Conservation (phyloP, 345 rosid genomes). For the Pistacia vera region DNA sequence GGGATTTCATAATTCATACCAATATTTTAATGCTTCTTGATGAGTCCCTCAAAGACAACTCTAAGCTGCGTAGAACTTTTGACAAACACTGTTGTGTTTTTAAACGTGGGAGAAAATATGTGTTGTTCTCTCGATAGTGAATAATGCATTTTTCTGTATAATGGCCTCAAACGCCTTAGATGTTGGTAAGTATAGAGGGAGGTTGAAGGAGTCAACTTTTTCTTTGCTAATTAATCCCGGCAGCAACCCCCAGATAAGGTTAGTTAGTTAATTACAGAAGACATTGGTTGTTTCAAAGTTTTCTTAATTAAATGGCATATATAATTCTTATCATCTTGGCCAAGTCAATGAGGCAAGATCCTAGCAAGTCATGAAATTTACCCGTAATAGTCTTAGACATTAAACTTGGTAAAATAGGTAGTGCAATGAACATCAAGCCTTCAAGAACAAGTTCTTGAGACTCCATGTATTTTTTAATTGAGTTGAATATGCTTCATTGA, state of each 20-base stretch:
- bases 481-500: conserved; percentile 1
- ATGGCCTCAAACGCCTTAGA: neutral
- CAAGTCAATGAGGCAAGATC: conserved; percentile 6
- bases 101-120: neutral
- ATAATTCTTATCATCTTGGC: conserved; percentile 1
- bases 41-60: conserved; percentile 13
- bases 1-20: too few relatives aligned
- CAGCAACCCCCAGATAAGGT: neutral
- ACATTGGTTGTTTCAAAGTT: too few relatives aligned
- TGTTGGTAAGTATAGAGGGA: conserved; percentile 8
- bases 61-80: neutral
- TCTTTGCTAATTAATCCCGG: conserved; percentile 18
- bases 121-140: conserved; percentile 18
- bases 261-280: too few relatives aligned
- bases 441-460: conserved; percentile 4
- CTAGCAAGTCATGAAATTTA: neutral
- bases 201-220: conserved; percentile 20
- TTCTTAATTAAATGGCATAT: too few relatives aligned
- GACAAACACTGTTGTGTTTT: too few relatives aligned
- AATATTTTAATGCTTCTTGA: conserved; percentile 12
- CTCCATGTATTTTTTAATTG: conserved; percentile 11
- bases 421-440: conserved; percentile 4
- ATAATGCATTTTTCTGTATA: conserved; percentile 7
- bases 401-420: neutral
- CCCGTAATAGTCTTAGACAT: neutral